phyloP scores from a whole-genome alignment of 495 filamentous ascomycete genomes.

The Wilcoxina mikolae region DNA sequence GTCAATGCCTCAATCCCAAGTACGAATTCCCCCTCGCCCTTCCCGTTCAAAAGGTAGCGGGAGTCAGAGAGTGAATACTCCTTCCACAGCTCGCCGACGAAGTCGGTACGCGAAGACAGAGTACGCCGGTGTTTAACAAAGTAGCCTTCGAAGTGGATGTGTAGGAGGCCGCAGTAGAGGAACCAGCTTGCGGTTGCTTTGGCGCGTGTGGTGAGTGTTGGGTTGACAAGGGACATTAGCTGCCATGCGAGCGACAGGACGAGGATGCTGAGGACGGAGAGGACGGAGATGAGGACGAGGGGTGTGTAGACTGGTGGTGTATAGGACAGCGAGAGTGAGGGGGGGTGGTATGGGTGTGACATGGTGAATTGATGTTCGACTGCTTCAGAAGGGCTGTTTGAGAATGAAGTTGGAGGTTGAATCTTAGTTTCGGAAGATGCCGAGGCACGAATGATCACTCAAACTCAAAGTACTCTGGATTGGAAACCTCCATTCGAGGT shows the following conservation, averaged over 20 bases:
- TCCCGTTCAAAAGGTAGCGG: conserved; percentile 9
- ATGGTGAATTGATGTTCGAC: no score
- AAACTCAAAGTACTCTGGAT: no score
- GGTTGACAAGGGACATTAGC: conserved; percentile 36
- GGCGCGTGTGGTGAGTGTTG: conserved; percentile 6
- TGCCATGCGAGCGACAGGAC: conserved; percentile 26
- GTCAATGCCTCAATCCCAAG: conserved; percentile 6
- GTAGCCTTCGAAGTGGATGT: conserved; percentile 26
- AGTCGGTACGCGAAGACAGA: conserved; percentile 9
- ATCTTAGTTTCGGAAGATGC: no score
- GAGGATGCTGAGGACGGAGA: conserved; percentile 10
- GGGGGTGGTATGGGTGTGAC: conserved; percentile 19
- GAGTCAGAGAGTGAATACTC: conserved; percentile 25
- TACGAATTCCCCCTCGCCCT: background rate
- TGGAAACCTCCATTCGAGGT: no score
- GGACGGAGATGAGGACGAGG: conserved; percentile 6
- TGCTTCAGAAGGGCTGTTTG: no score
- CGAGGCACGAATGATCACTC: no score
- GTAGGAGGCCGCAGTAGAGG: conserved; percentile 18
- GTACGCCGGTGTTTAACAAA: conserved; percentile 17
- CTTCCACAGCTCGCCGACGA: conserved; percentile 24
- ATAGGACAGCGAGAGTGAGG: conserved; percentile 13
- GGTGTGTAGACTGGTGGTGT: conserved; percentile 10
- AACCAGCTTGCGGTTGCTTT: conserved; percentile 19
- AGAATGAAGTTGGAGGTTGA: no score